Evolutionary conservation across 2,329 filamentous ascomycete genomes (phyloP).

Genomic region (Microdochium trichocladiopsis): DNA sequence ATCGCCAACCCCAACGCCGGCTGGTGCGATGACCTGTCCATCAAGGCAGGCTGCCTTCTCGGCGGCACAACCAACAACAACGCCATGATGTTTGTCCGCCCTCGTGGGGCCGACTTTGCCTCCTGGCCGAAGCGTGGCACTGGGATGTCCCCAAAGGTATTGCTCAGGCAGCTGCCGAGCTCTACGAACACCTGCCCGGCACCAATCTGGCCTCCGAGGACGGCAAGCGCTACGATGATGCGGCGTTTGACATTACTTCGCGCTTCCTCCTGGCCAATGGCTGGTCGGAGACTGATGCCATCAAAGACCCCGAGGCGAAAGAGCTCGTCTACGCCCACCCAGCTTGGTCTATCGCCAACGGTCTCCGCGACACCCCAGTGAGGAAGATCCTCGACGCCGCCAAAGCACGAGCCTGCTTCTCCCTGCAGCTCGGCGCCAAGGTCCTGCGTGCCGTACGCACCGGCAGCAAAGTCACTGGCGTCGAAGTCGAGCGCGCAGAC

Average conservation of each 20-base stretch:
- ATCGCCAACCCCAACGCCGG: slow-evolving; percentile 3
- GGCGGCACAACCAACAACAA: slow-evolving; percentile 21
- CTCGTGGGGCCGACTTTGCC: slow-evolving; percentile 6
- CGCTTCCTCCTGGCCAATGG: slow-evolving; percentile 8
- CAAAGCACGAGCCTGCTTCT: slow-evolving; percentile 1
- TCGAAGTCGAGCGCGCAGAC: slow-evolving; percentile 5
- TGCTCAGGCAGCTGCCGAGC: slow-evolving; percentile 7
- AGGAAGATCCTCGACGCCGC: slow-evolving; percentile 3
- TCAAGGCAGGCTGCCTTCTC: slow-evolving; percentile 20
- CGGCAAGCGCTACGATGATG: slow-evolving; percentile 10
- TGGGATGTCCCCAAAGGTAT: slow-evolving; percentile 7
- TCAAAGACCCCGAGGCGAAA: slow-evolving; percentile 9
- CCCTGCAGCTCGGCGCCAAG: slow-evolving; percentile 8
- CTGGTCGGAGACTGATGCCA: slow-evolving; percentile 7
- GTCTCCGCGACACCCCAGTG: slow-evolving; percentile 17
- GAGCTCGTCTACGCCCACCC: slow-evolving; percentile 9
- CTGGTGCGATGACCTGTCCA: slow-evolving; percentile 18
- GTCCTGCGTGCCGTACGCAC: slow-evolving; percentile 8
- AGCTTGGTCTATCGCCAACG: slow-evolving; percentile 25
- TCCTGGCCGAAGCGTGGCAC: slow-evolving; percentile 9
- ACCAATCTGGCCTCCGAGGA: slow-evolving; percentile 7
- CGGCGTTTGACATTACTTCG: slow-evolving; percentile 7
- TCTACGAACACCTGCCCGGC: slow-evolving; percentile 9
- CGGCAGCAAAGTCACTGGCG: slow-evolving; percentile 1
- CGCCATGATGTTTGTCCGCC: slow-evolving; percentile 15